Base-by-base conservation (phyloP, 441 rosid genomes). In the Eutrema salsugineum region DNA sequence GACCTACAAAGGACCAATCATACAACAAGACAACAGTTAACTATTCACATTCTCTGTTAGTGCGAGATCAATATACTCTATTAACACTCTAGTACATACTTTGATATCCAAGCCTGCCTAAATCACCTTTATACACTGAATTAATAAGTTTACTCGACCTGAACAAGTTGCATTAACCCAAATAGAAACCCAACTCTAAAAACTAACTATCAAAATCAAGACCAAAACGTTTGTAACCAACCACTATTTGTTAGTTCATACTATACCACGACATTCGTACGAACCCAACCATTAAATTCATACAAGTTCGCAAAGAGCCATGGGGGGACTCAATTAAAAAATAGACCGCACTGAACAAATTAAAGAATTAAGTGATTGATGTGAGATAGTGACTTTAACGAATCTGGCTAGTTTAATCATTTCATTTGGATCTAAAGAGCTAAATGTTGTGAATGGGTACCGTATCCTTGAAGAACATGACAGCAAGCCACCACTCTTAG, bases 401-500 rank as follows among this genome's bases (percentile, higher is more conserved):
- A 50, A 49, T 39, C 14, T 50, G 24, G 46, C 11, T 57, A 0
- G 14, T 38, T 43, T 60, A 30, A 16, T 62, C 32, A 59, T 7
- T 60, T 66, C 9, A 59, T 12, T 40, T 40, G 17, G 54, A 40
- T 74, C 11, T 39, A 59, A 15, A 3, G 15, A 43, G 16, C 1
- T 68, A 46, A 63, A 47, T 35, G 15, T 47, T 48, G 22, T 63
- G 46, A 75, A 70, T 40, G 19, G 40, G 44, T 84, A 94, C 99
- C 99, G 79, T 94, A 94, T 94, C 97, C 99, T 82, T 94, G 99
- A 61, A 91, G 85, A 78, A 94, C 94, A 80, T 91, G 92, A 65
- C 91, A 86, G 79, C 97, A 91, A 56, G 99, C 85, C 66, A 94
- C 99, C 72, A 91, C 99, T 70, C 97, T 87, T 22, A 94, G 80